phyloP scores from a whole-genome alignment of 2,329 filamentous ascomycete genomes.

The Pseudocercospora vitis region DNA sequence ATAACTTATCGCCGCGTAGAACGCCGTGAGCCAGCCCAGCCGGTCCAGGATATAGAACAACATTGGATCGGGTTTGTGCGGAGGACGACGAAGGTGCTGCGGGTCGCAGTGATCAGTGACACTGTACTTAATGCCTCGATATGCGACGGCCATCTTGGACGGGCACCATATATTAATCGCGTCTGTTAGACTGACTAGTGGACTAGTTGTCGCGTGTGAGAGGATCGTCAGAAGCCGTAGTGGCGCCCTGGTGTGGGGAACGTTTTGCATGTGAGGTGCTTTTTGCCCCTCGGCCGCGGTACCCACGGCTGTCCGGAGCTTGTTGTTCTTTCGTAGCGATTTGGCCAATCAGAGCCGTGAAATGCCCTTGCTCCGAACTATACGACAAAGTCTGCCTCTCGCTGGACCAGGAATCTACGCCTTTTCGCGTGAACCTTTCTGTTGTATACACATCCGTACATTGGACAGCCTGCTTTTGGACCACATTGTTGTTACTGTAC shows the following conservation, averaged over 20 bases:
- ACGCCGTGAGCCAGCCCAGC: conserved; percentile 16
- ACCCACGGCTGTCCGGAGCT: background rate
- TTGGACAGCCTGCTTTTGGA: too few species aligned
- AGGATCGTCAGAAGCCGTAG: background rate
- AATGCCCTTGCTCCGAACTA: background rate
- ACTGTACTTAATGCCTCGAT: background rate
- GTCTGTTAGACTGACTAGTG: background rate
- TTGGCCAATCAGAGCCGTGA: background rate
- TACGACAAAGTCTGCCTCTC: conserved; percentile 6
- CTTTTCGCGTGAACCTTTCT: too few species aligned
- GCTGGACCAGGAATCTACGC: too few species aligned
- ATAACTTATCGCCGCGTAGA: conserved; percentile 20
- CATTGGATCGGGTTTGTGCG: conserved; percentile 2
- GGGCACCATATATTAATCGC: background rate
- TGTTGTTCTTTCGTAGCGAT: background rate
- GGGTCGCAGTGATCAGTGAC: conserved; percentile 5
- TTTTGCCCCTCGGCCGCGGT: background rate
- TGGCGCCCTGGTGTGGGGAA: background rate
- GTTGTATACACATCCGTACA: too few species aligned
- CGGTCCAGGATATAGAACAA: conserved; percentile 14
- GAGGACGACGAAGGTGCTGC: background rate
- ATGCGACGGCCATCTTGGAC: background rate
- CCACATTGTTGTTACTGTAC: too few species aligned
- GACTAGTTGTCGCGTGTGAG: background rate
- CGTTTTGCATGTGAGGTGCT: background rate